Base-by-base conservation (phyloP, 139 green algal species). In the Monoraphidium neglectum region DNA sequence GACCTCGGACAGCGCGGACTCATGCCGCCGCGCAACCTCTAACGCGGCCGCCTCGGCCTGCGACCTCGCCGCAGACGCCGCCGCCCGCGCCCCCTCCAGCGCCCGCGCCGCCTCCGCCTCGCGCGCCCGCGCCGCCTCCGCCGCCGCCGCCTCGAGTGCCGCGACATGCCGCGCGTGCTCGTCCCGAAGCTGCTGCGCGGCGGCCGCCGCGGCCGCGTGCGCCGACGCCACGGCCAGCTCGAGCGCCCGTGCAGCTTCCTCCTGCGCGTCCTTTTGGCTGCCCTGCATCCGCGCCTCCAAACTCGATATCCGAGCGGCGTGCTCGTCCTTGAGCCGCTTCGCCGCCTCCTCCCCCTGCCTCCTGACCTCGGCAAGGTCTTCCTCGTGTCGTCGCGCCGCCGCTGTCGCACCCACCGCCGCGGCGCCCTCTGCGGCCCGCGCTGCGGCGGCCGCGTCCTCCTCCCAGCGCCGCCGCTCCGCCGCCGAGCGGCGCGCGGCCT, bases 131-230 rank as follows among this genome's bases (percentile, higher is more conserved):
- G n/a, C 76, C 40, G 68, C 73, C 6, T 36, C 16, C 40, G 47
- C n/a, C 24, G 18, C 68, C 36, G 68, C 60, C 28, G 66, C 10
- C 5, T 63, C 63, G 23, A 38, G 51, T 65, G 12, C 43, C 43
- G 43, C 43, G 43, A 51, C 43, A 12, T 12, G 43, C 43, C 43
- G 43, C 8, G 53, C 54, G 37, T 78, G 64, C 53, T 72, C 46
- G 60, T 78, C 10, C 1, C 49, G 24, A 16, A 74, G 54, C 38
- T 77, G 65, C 71, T 79, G 53, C 36, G 68, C 0, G 30, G 57
- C 66, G 10, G 26, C 64, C 33, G 70, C 53, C 24, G 35, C 24
- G 26, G 47, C 3, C 15, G 40, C n/a, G 28, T 77, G 16, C 32
- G 63, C 63, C 40, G 73, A 36, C 21, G 49, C 40, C 35, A 62